phyloP scores from a whole-genome alignment of 495 filamentous ascomycete species.

The Umbilicaria muhlenbergii region DNA sequence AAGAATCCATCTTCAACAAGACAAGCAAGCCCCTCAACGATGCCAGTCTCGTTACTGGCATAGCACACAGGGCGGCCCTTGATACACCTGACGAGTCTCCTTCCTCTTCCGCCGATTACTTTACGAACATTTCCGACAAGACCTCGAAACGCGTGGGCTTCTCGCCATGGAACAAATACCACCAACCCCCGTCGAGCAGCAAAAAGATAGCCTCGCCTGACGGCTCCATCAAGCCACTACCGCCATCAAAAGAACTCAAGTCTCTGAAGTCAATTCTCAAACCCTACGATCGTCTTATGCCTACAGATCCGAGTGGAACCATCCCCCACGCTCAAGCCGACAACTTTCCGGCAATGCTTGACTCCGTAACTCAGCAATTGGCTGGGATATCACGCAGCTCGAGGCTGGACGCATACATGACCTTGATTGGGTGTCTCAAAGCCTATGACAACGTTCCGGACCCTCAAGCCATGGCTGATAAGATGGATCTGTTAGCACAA shows the following conservation, averaged over 20 bases:
- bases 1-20: conserved; percentile 34
- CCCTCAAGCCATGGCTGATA: conserved; percentile 50
- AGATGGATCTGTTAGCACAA: conserved; percentile 55
- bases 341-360: conserved; percentile 58
- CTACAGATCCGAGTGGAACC: conserved; percentile 23
- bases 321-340: conserved; percentile 18
- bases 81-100: conserved; percentile 35
- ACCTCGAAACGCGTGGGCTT: conserved; percentile 59
- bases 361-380: conserved; percentile 66
- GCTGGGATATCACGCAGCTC: conserved; percentile 49
- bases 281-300: conserved; percentile 19
- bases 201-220: conserved; percentile 28
- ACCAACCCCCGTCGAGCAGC: conserved; percentile 36
- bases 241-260: conserved; percentile 47
- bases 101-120: conserved; percentile 24
- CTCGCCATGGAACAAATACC: conserved; percentile 57
- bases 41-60: background rate
- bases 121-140: conserved; percentile 22
- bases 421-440: conserved; percentile 57
- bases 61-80: conserved; percentile 6
- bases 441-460: conserved; percentile 65
- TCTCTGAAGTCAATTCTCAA: conserved; percentile 83
- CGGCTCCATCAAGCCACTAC: conserved; percentile 29
- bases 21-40: conserved; percentile 10
- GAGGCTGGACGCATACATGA: conserved; percentile 74